phyloP scores from a whole-genome alignment of 805 yeast species.

The Myxozyma vanderwaltii region DNA sequence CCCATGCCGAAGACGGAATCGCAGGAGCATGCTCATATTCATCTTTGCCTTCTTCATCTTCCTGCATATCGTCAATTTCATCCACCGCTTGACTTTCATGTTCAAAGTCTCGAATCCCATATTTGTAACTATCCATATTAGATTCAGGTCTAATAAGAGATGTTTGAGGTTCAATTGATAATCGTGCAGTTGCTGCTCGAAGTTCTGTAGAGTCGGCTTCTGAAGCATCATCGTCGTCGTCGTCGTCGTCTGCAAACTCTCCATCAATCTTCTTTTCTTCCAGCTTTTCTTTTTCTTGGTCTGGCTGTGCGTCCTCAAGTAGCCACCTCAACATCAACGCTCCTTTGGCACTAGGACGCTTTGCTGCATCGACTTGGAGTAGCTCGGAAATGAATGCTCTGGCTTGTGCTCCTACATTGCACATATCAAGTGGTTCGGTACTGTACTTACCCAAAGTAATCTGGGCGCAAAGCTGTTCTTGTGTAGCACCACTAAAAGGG shows the following conservation, averaged over 20 bases:
- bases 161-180: constrained; percentile 5
- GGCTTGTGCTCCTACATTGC: constrained; percentile 67
- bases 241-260: constrained; percentile 40
- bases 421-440: constrained; percentile 59
- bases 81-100: not conserved
- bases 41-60: not conserved
- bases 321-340: constrained; percentile 88
- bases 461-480: constrained; percentile 76
- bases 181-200: constrained; percentile 3
- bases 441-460: constrained; percentile 79
- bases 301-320: constrained; percentile 14
- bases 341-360: constrained; percentile 70
- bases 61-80: constrained; percentile 29
- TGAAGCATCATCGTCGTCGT: constrained; percentile 30
- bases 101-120: not conserved
- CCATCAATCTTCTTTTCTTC: constrained; percentile 29
- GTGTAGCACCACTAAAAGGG: constrained; percentile 93
- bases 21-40: not conserved
- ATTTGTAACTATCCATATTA: not conserved
- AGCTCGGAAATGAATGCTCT: constrained; percentile 69
- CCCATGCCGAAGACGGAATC: constrained; percentile 61
- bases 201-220: constrained; percentile 6
- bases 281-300: not conserved
- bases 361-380: constrained; percentile 73
- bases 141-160: not conserved